Conservation (phyloP, 1,284 basidiomycete genomes). For the Cutaneotrichosporon curvatum region DNA sequence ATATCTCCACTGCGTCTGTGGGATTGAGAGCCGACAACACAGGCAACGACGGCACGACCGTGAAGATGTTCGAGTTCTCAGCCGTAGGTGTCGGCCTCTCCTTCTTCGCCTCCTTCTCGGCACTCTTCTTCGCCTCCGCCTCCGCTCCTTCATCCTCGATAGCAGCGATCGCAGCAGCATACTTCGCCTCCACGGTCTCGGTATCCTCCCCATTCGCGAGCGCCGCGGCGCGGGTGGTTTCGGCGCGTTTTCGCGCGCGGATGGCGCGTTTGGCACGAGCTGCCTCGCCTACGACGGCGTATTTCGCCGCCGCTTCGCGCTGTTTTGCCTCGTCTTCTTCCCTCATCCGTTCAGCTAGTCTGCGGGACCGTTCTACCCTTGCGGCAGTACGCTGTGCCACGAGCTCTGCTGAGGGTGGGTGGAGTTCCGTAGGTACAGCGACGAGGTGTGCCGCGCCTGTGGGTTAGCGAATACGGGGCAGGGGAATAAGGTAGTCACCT, state of each 20-base stretch:
- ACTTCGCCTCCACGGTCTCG: slow-evolving; percentile 4
- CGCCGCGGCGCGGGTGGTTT: slow-evolving; percentile 36
- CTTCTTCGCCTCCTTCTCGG: background rate
- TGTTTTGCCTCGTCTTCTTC: slow-evolving; percentile 50
- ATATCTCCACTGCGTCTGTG: slow-evolving; percentile 19
- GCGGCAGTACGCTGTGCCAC: slow-evolving; percentile 45
- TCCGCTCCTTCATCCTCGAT: background rate
- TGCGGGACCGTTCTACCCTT: slow-evolving; percentile 21
- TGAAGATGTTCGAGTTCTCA: slow-evolving; percentile 21
- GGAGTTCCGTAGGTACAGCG: slow-evolving; percentile 60
- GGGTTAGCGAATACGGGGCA: background rate
- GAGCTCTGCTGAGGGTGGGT: slow-evolving; percentile 52
- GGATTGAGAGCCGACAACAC: slow-evolving; percentile 13
- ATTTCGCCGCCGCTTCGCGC: slow-evolving; percentile 31
- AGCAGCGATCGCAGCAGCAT: slow-evolving; percentile 3
- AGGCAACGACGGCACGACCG: slow-evolving; percentile 19
- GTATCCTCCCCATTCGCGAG: slow-evolving; percentile 11
- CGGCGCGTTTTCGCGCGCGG: slow-evolving; percentile 50
- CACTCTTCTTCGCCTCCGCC: background rate
- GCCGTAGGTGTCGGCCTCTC: slow-evolving; percentile 5
- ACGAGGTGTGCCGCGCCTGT: slow-evolving; percentile 70
- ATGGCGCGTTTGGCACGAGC: slow-evolving; percentile 58
- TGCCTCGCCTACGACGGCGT: slow-evolving; percentile 53
- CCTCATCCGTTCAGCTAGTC: slow-evolving; percentile 8
- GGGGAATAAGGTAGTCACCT: slow-evolving; percentile 51